Base-by-base conservation (phyloP, 2,329 filamentous ascomycete genomes). In the Achaetomium macrosporum region DNA sequence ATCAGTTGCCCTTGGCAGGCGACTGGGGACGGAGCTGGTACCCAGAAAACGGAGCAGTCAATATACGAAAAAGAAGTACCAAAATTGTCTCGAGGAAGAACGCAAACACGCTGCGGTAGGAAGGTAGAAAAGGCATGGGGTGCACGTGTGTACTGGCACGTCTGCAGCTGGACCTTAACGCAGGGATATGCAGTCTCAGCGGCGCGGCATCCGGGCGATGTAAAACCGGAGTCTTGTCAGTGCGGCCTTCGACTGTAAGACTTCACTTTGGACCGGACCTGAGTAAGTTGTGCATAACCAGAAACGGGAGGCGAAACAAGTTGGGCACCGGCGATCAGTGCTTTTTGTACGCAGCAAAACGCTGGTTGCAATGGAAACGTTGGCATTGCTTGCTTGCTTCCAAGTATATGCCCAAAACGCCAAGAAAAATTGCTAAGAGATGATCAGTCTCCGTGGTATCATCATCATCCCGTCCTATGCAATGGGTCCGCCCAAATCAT, bases 401-500 rank as follows among this genome's bases (percentile, higher is more conserved):
- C 5, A 16, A n/a, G 35, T n/a, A 15, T 13, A 31, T 15, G 7
- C 12, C 15, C 5, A 16, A 19, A 42, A 42, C 9, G 16, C 16
- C 33, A 30, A 37, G 31, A 39, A 17, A 35, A 35, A 35, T 11
- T 11, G 42, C 42, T n/a, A n/a, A n/a, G 15, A 37, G n/a, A 37
- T 37, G 10, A 16, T 19, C 9, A 47, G 19, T 15, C 47, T 44
- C 48, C 40, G 42, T 52, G 43, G 44, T 52, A 51, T 51, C 49
- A 46, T 47, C 43, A 43, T 39, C n/a, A n/a, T n/a, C n/a, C n/a
- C n/a, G 13, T 33, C 42, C 15, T 29, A 39, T 31, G 16, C 15
- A 19, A 25, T 25, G 25, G 25, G 25, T 7, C 25, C 25, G 20
- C 31, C 30, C 44, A 36, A 43, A 19, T 31, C 39, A 47, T 46